Evolutionary conservation across 2,329 filamentous ascomycete species (phyloP), one percentile per base, ranked within the genome.

Genomic region (Xenosphaeropsis pyriputrescens): DNA sequence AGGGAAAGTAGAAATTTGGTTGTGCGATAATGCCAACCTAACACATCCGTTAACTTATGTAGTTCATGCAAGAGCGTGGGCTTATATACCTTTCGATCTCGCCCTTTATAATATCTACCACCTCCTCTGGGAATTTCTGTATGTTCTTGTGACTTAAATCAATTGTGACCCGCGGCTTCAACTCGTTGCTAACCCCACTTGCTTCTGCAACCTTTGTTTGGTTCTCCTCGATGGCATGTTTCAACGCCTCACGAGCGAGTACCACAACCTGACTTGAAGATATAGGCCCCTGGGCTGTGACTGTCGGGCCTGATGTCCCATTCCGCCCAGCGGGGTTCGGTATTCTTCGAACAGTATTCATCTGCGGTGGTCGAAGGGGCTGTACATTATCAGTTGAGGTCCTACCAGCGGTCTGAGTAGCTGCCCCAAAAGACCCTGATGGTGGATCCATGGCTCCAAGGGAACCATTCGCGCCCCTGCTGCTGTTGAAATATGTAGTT

Each of bases 1-100:
- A 5, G 83, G 83, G 34, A 89, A 72, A n/a, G 70, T 67, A 22
- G 73, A 67, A 41, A 86, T 65, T 47, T 74, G 75, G 56, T 88
- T 88, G 60, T 88, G 82, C n/a, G 82, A 85, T 45, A 89, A 64
- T 36, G 83, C 83, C 38, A 89, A 71, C 49, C 82, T 86, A 45
- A 37, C 35, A 36, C 31, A 35, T 37, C 32, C 33, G 16, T 32
- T 14, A 17, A 32, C 14, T 7, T 32, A 7, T 15, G 16, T 15
- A 32, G 3, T 15, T 15, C 9, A 11, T 3, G 14, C 3, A 15
- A 32, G 30, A 32, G 6, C 30, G 6, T 32, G 8, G 30, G 9
- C 13, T n/a, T 8, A 15, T 32, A 32, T 51, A 56, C 54, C 54
- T 48, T 40, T 56, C 54, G 18, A 57, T 42, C 36, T 57, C 52